Evolutionary conservation across 768 basidiomycete species (phyloP).

Genomic region (Boletus rufocinnamomeus): DNA sequence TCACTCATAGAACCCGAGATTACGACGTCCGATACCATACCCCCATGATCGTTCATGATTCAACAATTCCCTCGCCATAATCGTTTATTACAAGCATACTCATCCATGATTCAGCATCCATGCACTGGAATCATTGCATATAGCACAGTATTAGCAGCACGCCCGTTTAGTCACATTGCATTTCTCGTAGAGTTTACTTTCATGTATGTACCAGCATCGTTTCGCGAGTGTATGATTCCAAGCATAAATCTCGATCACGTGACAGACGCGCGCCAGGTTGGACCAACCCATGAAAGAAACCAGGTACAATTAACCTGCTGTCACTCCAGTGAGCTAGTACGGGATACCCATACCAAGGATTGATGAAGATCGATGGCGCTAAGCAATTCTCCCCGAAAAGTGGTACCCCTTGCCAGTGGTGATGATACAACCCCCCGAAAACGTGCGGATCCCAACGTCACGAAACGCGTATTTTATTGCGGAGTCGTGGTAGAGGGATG

Average conservation of each 20-base stretch:
- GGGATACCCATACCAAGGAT: constrained; percentile 7
- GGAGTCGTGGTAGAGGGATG: constrained; percentile 88
- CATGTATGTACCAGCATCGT: constrained; percentile 9
- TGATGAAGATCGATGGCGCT: constrained; percentile 54
- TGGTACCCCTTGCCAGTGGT: constrained; percentile 69
- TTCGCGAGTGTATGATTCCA: background rate
- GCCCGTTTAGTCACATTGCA: constrained; percentile 15
- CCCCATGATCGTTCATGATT: constrained; percentile 13
- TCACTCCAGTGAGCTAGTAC: constrained; percentile 5
- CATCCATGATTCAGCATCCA: constrained; percentile 11
- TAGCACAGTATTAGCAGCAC: constrained; percentile 8
- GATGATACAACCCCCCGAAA: constrained; percentile 54
- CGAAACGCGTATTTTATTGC: constrained; percentile 84
- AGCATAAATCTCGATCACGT: constrained; percentile 28
- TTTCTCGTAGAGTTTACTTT: constrained; percentile 9
- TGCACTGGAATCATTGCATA: constrained; percentile 10
- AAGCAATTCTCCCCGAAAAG: constrained; percentile 70
- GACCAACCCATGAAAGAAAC: background rate
- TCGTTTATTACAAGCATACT: constrained; percentile 21
- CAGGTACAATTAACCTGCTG: background rate
- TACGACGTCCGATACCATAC: constrained; percentile 8
- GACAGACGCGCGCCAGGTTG: constrained; percentile 24
- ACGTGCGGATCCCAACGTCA: constrained; percentile 45
- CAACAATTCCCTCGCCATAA: constrained; percentile 1
- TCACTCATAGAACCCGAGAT: constrained; percentile 26